Conservation (phyloP, 2,329 filamentous ascomycete species). For the Trichoderma sp. region DNA sequence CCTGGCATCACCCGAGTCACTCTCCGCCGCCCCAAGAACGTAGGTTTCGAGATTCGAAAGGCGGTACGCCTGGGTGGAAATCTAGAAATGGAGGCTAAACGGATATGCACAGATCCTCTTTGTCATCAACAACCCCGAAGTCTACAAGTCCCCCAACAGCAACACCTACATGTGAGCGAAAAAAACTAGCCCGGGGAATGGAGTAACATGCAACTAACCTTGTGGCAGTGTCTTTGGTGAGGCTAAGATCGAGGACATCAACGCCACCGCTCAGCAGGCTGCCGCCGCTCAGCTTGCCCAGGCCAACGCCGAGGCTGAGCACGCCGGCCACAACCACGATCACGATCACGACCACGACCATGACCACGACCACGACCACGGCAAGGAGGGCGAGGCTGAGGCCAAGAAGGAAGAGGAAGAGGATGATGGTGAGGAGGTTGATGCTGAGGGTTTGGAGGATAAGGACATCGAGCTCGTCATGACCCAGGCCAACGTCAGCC, state of each 20-base stretch:
- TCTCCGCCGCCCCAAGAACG: constrained; percentile 97
- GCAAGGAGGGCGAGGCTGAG: constrained; percentile 60
- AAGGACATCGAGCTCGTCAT: constrained; percentile 99
- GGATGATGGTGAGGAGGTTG: constrained; percentile 93
- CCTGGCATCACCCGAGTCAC: constrained; percentile 98
- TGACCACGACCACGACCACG: constrained; percentile 45
- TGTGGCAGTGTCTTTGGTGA: constrained; percentile 87
- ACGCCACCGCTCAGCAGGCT: constrained; percentile 91
- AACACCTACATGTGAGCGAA: constrained; percentile 96
- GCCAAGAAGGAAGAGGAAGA: constrained; percentile 71
- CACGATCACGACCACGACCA: constrained; percentile 12
- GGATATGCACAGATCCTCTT: constrained; percentile 75
- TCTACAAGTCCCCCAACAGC: constrained; percentile 98
- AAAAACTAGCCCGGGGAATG: background rate
- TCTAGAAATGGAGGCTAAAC: constrained; percentile 25
- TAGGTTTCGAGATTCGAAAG: constrained; percentile 53
- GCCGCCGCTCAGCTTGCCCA: constrained; percentile 87
- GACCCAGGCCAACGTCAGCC: constrained; percentile 92
- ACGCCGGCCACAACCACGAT: constrained; percentile 69
- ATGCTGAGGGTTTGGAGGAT: constrained; percentile 89
- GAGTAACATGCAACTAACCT: constrained; percentile 16
- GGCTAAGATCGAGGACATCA: constrained; percentile 99
- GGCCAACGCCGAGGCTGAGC: constrained; percentile 61
- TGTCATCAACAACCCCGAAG: constrained; percentile 99
- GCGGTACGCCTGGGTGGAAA: constrained; percentile 2